Base-by-base conservation (phyloP, 1,284 basidiomycete species). In the Marasmius oreades region DNA sequence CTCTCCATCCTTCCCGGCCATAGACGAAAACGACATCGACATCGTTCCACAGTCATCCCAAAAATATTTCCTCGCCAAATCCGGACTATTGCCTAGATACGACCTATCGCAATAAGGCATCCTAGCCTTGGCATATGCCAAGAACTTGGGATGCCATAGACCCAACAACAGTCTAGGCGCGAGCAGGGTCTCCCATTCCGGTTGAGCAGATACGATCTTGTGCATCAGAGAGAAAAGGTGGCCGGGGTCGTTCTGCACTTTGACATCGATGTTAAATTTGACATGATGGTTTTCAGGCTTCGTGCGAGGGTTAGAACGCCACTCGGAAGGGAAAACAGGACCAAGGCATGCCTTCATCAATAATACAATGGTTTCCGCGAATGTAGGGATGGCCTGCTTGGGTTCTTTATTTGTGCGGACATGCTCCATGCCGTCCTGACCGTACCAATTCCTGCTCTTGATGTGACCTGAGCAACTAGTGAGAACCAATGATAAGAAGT, bases 261-360 rank as follows among this genome's bases (percentile, higher is more conserved):
- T 98, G 68, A 96, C 91, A 70, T 98, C 95, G 59, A 98, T 84
- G 71, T 97, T 93, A 69, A 98, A 90, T 63, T 86, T 86, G 68
- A 93, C 88, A 64, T 94, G 90, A 22, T 73, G 77, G 72, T 95
- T 94, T 69, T 92, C 90, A 33, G 90, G 88, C 91, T 93, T 55
- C 45, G 52, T 28, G 47, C 59, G 48, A 33, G 44, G 18, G 58
- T 48, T 34, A 57, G n/a, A n/a, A 24, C 12, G 23, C 33, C 34
- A 22, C 37, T 26, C 18, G 45, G 20, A 47, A 56, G 51, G 62
- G 55, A 44, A 28, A 54, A 48, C 52, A 58, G 55, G 54, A 39
- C 43, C 16, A 53, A 44, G 22, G 70, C 78, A 59, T 61, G 86
- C 90, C 69, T 77, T 77, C 88, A 95, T 93, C 47, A 98, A 78